Percentiles rank a stretch among this genome's conserved stretches.
Evolutionary conservation across 2,329 filamentous ascomycete genomes (phyloP).

Genomic region (Penicillium brasilianum): DNA sequence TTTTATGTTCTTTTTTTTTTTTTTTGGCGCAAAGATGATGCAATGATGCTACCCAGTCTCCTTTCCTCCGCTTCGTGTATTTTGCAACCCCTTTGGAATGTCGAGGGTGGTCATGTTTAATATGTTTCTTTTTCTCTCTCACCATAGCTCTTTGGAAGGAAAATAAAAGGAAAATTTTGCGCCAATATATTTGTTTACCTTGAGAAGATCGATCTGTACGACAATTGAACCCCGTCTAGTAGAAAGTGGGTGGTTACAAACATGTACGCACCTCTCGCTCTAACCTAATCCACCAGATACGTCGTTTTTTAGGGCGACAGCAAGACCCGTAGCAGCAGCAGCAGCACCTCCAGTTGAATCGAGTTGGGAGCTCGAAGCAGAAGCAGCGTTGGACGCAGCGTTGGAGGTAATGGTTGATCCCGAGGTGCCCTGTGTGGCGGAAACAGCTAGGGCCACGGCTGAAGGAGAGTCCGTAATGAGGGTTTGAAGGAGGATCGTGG

Average conservation of each 20-base stretch:
- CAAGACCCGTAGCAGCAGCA: background rate
- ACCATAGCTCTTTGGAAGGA: slow-evolving; percentile 16
- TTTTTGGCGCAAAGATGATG: slow-evolving; percentile 13
- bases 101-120: slow-evolving; percentile 21
- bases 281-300: background rate
- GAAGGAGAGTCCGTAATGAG: background rate
- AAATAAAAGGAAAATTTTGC: slow-evolving; percentile 4
- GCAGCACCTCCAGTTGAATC: background rate
- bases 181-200: background rate
- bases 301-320: background rate
- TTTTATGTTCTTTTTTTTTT: background rate
- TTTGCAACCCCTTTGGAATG: slow-evolving; percentile 6
- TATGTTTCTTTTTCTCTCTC: slow-evolving; percentile 14
- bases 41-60: slow-evolving; percentile 3
- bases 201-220: background rate
- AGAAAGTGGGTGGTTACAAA: background rate
- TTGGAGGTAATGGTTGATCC: background rate
- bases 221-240: background rate
- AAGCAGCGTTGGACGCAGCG: background rate
- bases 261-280: background rate
- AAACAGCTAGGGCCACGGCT: background rate
- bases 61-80: slow-evolving; percentile 16
- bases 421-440: background rate
- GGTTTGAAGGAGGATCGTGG: background rate
- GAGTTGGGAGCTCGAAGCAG: background rate